Conservation (phyloP, 805 yeast species). For the Kazachstania africana region DNA sequence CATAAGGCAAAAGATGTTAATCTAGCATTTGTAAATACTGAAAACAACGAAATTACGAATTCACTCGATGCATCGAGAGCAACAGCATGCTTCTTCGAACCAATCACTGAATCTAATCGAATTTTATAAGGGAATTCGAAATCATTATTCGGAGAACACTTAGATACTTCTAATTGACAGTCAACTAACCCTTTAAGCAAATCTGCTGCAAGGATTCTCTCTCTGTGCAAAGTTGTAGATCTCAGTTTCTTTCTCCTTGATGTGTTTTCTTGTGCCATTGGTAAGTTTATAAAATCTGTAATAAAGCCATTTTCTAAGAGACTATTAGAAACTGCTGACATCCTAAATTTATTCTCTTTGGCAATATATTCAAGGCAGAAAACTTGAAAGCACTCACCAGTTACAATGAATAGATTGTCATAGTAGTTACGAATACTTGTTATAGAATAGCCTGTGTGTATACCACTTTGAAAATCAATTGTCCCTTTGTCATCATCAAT, state of each 20-base stretch:
- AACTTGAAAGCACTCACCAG: slow-evolving; percentile 23
- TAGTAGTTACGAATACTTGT: slow-evolving; percentile 19
- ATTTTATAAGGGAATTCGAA: too few species aligned
- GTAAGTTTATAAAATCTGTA: slow-evolving; percentile 1
- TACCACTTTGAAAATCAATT: slow-evolving; percentile 18
- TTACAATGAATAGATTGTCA: slow-evolving; percentile 21
- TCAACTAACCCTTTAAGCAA: slow-evolving; percentile 1
- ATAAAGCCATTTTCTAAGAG: slow-evolving; percentile 8
- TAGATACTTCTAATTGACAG: background rate
- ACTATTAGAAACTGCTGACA: slow-evolving; percentile 16
- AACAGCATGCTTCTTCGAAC: slow-evolving; percentile 1
- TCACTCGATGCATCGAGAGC: too few species aligned
- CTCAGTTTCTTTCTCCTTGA: too few species aligned
- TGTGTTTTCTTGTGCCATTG: too few species aligned
- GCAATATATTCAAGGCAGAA: slow-evolving; percentile 26
- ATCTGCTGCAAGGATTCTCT: too few species aligned
- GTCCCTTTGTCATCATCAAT: slow-evolving; percentile 26
- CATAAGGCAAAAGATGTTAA: too few species aligned
- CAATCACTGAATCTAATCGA: background rate
- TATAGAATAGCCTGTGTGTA: slow-evolving; percentile 11
- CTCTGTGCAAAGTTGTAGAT: too few species aligned
- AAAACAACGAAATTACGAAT: too few species aligned
- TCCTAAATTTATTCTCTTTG: slow-evolving; percentile 24
- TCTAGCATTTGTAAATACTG: too few species aligned
- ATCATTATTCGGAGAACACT: too few species aligned